Base-by-base conservation (phyloP, 2,329 filamentous ascomycete species). In the Chrysoporthe cubensis region DNA sequence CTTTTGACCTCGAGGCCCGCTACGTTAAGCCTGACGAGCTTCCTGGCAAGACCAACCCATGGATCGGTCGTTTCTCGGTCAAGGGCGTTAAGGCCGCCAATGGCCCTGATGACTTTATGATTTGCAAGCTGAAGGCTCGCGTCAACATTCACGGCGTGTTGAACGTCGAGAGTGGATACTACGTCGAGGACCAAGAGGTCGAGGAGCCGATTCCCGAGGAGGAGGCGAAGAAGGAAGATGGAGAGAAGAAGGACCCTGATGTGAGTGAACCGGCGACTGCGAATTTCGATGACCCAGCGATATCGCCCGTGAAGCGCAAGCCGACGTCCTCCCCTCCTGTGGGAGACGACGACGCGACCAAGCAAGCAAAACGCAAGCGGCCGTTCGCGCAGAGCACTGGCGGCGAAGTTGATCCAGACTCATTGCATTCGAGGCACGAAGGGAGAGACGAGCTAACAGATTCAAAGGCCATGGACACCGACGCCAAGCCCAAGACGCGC, bases 91-190 rank as follows among this genome's bases (percentile, higher is more conserved):
- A 97, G 87, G 91, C 93, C 50, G 76, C 75, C 52, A 93, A 97
- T 77, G 88, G 90, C 73, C 94, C 96, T 78, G 93, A 96, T 69
- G 96, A 98, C 79, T 99, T 98, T 81, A 98, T 99, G 95, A 96
- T 98, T 76, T 99, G 96, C 91, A 99, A 99, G 85, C 90, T 99
- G 71, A 98, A 98, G 88, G 95, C 96, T 60, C 90, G 96, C 71
- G 88, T 99, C 66, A 99, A 99, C 83, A 88, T 98, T 72, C 94
- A 98, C 83, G 96, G 96, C 80, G 88, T 99, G 69, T 85, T 99
- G 73, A 98, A 98, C 78, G 91, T 99, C 48, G 96, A 99, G 84
- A 94, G 90, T 71, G 96, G 94, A 70, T 99, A 99, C 85, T 98
- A 93, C 76, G 96, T 99, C 65, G 96, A 99, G 84, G 96, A 99